Evolutionary conservation across 2,329 filamentous ascomycete species (phyloP).

Genomic region (Lachnellula suecica): DNA sequence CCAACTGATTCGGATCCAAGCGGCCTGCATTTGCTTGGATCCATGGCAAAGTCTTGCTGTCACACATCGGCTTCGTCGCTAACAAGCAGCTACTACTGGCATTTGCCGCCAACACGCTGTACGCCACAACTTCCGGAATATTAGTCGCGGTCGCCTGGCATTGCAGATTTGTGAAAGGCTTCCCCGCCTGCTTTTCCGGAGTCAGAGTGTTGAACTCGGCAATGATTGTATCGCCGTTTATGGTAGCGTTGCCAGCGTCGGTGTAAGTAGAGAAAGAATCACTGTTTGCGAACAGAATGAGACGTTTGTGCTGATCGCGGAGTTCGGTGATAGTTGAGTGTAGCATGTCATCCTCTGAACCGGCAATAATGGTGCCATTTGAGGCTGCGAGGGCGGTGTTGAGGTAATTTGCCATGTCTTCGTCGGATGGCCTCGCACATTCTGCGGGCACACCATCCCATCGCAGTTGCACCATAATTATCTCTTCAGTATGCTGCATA

Average conservation of each 20-base stretch:
- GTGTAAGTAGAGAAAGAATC: constrained; percentile 42
- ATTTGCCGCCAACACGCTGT: constrained; percentile 44
- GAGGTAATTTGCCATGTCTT: constrained; percentile 40
- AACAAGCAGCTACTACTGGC: constrained; percentile 44
- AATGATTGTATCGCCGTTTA: constrained; percentile 39
- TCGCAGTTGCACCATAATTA: constrained; percentile 48
- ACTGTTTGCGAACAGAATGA: constrained; percentile 38
- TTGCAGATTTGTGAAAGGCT: constrained; percentile 43
- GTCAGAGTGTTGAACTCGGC: constrained; percentile 36
- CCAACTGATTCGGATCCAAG: constrained; percentile 39
- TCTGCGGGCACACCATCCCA: constrained; percentile 50
- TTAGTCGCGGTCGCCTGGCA: constrained; percentile 52
- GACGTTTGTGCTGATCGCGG: constrained; percentile 35
- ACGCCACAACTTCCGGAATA: constrained; percentile 45
- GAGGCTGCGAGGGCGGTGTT: constrained; percentile 33
- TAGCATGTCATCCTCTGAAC: constrained; percentile 35
- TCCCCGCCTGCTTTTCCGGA: constrained; percentile 32
- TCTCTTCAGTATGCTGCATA: constrained; percentile 40
- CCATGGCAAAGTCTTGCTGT: constrained; percentile 48
- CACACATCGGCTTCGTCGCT: constrained; percentile 48
- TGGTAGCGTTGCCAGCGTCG: constrained; percentile 41
- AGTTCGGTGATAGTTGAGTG: constrained; percentile 34
- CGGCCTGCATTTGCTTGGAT: constrained; percentile 40
- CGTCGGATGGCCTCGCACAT: constrained; percentile 41
- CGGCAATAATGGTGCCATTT: constrained; percentile 27